These are phyloP conservation scores for Monosporascus cannonballus DNA, from an alignment of 2,329 filamentous ascomycete species.

Conservation along the genomic window DNA sequence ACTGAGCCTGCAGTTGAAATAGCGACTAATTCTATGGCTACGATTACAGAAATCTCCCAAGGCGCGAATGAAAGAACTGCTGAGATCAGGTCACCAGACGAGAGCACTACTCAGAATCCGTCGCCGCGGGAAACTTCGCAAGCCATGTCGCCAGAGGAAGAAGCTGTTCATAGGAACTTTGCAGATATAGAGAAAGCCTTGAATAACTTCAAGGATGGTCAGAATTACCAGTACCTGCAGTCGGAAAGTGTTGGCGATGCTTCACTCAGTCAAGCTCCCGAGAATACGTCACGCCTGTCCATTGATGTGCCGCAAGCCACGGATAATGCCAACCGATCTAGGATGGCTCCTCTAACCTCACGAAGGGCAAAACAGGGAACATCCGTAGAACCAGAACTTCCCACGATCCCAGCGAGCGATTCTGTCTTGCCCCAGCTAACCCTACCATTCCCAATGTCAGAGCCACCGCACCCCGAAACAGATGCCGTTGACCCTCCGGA, in stretches of 20 bases:
- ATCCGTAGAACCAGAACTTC: constrained; percentile 24
- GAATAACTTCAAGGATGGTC: constrained; percentile 13
- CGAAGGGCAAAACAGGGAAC: constrained; percentile 13
- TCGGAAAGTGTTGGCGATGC: constrained; percentile 8
- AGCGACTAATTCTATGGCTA: neutral
- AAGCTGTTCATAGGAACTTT: constrained; percentile 8
- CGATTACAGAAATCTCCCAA: neutral
- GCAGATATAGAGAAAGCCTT: constrained; percentile 15
- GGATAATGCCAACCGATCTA: constrained; percentile 2
- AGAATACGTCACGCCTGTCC: constrained; percentile 3
- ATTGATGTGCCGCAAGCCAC: constrained; percentile 3
- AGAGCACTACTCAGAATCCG: neutral
- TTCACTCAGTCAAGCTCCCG: constrained; percentile 11
- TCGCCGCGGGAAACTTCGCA: constrained; percentile 10
- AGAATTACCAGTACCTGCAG: constrained; percentile 12
- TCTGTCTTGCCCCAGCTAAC: constrained; percentile 28
- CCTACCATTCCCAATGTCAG: constrained; percentile 28
- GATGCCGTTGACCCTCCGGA: constrained; percentile 30
- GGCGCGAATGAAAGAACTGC: neutral
- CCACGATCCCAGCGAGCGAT: constrained; percentile 40
- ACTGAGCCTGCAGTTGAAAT: neutral
- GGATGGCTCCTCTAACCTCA: constrained; percentile 15
- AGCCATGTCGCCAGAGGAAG: constrained; percentile 6
- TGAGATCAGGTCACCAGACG: neutral
- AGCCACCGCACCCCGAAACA: constrained; percentile 36